Conservation (phyloP, 257 asterid genomes). For the Jacaranda copaia region DNA sequence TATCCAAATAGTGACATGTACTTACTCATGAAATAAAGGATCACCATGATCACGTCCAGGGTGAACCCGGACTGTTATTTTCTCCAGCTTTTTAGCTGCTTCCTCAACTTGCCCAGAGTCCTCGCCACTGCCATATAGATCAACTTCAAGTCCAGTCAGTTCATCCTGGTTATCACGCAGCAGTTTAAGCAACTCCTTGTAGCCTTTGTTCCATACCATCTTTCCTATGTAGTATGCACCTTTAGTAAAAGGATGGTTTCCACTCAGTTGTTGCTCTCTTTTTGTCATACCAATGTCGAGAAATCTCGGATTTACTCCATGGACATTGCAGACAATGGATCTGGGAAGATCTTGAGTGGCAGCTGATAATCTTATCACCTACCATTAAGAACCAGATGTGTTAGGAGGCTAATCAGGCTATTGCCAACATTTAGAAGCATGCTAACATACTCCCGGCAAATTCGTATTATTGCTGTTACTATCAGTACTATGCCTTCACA, state of each 20-base stretch:
- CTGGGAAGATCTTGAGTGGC: conserved; percentile 99
- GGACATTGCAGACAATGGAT: conserved; percentile 91
- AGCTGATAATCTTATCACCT: conserved; percentile 97
- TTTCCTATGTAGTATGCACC: conserved; percentile 95
- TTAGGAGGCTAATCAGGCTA: conserved; percentile 34
- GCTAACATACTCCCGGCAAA: conserved; percentile 11
- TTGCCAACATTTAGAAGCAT: conserved; percentile 20
- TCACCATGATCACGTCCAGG: conserved; percentile 98
- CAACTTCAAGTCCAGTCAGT: conserved; percentile 73
- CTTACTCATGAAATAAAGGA: conserved; percentile 93
- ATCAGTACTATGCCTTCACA: not conserved
- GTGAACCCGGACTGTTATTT: conserved; percentile 67
- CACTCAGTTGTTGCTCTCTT: conserved; percentile 67
- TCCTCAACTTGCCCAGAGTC: conserved; percentile 81
- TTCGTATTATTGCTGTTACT: conserved; percentile 13
- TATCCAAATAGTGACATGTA: conserved; percentile 27
- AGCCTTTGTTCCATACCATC: conserved; percentile 98
- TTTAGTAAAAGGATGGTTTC: conserved; percentile 65
- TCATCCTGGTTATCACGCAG: conserved; percentile 79
- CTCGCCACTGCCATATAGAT: conserved; percentile 94
- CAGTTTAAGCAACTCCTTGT: conserved; percentile 86
- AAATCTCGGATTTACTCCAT: conserved; percentile 95
- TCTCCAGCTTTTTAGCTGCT: conserved; percentile 69
- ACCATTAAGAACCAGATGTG: conserved; percentile 35
- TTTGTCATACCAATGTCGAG: conserved; percentile 81